Evolutionary conservation across 805 yeast species (phyloP).

Genomic region (Lipomyces orientalis): DNA sequence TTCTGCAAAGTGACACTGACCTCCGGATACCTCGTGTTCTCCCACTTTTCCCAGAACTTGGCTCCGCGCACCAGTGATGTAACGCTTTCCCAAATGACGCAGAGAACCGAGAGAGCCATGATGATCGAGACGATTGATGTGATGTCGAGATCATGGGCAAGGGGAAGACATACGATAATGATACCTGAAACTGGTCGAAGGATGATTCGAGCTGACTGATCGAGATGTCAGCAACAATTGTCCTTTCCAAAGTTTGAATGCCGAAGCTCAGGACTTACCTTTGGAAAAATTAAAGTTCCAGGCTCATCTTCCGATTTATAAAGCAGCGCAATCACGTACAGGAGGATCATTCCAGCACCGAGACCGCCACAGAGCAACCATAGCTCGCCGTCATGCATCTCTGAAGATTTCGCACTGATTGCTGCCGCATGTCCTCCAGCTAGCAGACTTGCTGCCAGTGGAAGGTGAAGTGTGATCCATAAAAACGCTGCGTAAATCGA

Average conservation of each 20-base stretch:
- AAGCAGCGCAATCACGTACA: constrained; percentile 51
- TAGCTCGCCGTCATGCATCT: constrained; percentile 21
- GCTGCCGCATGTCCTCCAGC: constrained; percentile 49
- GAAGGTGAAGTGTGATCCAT: constrained; percentile 58
- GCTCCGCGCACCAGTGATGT: constrained; percentile 1
- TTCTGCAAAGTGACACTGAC: not conserved
- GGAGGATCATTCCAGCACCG: constrained; percentile 50
- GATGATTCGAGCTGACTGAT: not conserved
- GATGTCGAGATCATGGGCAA: constrained; percentile 4
- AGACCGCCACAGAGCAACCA: constrained; percentile 57
- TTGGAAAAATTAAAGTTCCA: constrained; percentile 4
- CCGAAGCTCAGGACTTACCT: not conserved
- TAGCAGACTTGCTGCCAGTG: constrained; percentile 57
- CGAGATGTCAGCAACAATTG: not conserved
- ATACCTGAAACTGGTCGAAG: constrained; percentile 7
- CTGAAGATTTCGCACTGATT: not conserved
- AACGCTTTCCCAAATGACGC: constrained; percentile 9
- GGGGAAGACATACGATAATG: constrained; percentile 8
- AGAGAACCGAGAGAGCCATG: constrained; percentile 8
- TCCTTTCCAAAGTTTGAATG: not conserved
- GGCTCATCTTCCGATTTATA: constrained; percentile 48
- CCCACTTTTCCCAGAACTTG: constrained; percentile 13
- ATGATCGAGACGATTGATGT: constrained; percentile 11
- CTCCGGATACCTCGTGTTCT: not conserved
- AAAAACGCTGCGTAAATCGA: constrained; percentile 52